Conservation (phyloP, 352 stramenopile genomes). For the Pythium brachiatum region DNA sequence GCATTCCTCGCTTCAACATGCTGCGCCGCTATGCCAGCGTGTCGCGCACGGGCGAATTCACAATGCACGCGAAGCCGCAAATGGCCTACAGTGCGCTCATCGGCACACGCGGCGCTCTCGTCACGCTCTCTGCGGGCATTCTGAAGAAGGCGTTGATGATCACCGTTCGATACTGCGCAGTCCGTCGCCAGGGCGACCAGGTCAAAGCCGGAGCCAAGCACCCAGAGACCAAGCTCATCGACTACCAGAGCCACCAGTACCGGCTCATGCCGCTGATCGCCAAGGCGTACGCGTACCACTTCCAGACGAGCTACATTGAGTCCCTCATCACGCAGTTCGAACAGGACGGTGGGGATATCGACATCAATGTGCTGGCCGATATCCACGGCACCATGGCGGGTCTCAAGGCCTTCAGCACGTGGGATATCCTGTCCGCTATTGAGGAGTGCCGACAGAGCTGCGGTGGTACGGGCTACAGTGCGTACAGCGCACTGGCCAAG, state of each 20-base stretch:
- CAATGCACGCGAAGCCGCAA: constrained; percentile 57
- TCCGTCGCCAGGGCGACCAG: constrained; percentile 86
- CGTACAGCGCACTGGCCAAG: constrained; percentile 88
- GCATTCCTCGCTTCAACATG: constrained; percentile 77
- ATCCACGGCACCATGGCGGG: constrained; percentile 94
- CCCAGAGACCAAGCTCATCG: constrained; percentile 87
- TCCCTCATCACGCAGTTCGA: constrained; percentile 85
- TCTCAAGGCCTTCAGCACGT: constrained; percentile 93
- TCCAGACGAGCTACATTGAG: constrained; percentile 87
- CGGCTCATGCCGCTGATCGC: constrained; percentile 91
- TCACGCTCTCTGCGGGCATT: constrained; percentile 65
- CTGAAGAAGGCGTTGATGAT: constrained; percentile 93
- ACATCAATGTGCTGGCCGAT: constrained; percentile 74
- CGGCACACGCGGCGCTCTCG: constrained; percentile 70
- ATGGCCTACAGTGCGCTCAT: constrained; percentile 77
- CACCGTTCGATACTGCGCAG: constrained; percentile 90
- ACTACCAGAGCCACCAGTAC: constrained; percentile 95
- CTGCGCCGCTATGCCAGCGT: constrained; percentile 68
- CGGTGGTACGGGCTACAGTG: constrained; percentile 94
- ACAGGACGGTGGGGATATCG: constrained; percentile 62
- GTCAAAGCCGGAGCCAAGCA: constrained; percentile 48
- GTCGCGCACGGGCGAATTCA: constrained; percentile 57
- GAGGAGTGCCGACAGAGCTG: constrained; percentile 94
- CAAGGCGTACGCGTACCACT: constrained; percentile 90
- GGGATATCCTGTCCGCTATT: constrained; percentile 88